Conservation (phyloP, 2,329 filamentous ascomycete genomes). For the Esteya vermicola region DNA sequence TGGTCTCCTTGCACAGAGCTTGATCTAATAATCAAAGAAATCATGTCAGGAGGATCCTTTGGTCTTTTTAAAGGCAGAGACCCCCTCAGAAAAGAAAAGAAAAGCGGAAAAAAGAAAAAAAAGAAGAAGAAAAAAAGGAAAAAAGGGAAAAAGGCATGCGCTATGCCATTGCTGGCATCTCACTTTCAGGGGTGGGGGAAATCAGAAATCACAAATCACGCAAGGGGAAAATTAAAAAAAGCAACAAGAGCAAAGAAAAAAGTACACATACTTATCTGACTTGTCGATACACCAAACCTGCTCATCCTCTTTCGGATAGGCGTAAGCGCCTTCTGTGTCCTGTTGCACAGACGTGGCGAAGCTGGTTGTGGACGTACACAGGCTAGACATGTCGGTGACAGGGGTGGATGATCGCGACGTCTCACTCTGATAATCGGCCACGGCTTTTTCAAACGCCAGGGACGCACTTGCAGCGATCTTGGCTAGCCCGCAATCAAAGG, state of each 20-base stretch:
- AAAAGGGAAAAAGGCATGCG: too few species aligned
- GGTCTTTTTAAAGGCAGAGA: too few species aligned
- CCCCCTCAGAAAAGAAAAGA: background rate
- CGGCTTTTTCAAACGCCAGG: background rate
- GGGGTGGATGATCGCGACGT: conserved; percentile 9
- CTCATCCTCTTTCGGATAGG: conserved; percentile 3
- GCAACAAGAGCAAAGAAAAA: too few species aligned
- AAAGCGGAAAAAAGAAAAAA: too few species aligned
- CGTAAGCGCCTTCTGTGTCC: conserved; percentile 3
- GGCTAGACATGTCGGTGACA: conserved; percentile 8
- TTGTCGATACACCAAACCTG: background rate
- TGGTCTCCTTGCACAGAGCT: background rate
- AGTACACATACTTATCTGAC: conserved; percentile 9
- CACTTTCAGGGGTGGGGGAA: too few species aligned
- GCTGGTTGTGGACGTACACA: conserved; percentile 7
- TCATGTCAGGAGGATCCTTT: background rate
- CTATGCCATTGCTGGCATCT: too few species aligned
- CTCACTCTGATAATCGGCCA: conserved; percentile 5
- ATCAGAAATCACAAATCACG: too few species aligned
- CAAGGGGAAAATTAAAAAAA: too few species aligned
- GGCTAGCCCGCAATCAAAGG: background rate
- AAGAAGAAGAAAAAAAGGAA: too few species aligned
- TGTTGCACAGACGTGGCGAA: conserved; percentile 7
- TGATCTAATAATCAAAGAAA: background rate
- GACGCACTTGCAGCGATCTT: background rate